These are phyloP conservation scores for Onygena corvina DNA, from an alignment of 2,329 filamentous ascomycete genomes.

Conservation along the genomic window DNA sequence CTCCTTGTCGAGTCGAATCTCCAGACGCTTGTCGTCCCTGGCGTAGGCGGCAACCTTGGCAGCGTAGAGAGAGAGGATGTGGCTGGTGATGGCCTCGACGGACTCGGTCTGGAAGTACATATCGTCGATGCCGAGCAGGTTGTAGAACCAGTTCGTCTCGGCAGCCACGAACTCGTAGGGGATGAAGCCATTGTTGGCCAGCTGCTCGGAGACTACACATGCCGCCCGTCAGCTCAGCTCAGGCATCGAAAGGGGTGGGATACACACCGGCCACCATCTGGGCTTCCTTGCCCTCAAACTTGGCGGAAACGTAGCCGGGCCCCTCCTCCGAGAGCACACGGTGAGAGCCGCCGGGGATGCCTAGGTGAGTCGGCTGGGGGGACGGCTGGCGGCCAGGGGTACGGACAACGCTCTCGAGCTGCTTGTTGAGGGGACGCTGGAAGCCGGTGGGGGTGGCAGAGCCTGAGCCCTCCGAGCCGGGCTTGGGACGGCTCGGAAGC, in stretches of 20 bases:
- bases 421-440: constrained; percentile 42
- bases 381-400: constrained; percentile 58
- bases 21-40: constrained; percentile 81
- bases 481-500: constrained; percentile 10
- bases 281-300: constrained; percentile 81
- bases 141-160: constrained; percentile 94
- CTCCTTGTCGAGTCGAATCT: constrained; percentile 94
- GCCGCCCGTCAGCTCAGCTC: neutral
- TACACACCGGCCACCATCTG: constrained; percentile 69
- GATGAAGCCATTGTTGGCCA: constrained; percentile 73
- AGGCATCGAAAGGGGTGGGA: too few relatives aligned
- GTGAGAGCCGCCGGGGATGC: constrained; percentile 52
- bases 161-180: constrained; percentile 69
- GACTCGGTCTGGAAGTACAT: constrained; percentile 93
- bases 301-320: constrained; percentile 85
- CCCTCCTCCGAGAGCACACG: constrained; percentile 75
- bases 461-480: constrained; percentile 29
- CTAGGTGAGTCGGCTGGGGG: constrained; percentile 77
- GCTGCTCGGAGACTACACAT: constrained; percentile 66
- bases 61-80: constrained; percentile 91
- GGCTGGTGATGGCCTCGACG: constrained; percentile 75
- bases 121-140: constrained; percentile 93
- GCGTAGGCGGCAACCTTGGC: constrained; percentile 92
- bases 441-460: constrained; percentile 33
- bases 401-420: constrained; percentile 44